Base-by-base conservation (phyloP, 2,329 filamentous ascomycete species). In the Aspergillus tanneri region DNA sequence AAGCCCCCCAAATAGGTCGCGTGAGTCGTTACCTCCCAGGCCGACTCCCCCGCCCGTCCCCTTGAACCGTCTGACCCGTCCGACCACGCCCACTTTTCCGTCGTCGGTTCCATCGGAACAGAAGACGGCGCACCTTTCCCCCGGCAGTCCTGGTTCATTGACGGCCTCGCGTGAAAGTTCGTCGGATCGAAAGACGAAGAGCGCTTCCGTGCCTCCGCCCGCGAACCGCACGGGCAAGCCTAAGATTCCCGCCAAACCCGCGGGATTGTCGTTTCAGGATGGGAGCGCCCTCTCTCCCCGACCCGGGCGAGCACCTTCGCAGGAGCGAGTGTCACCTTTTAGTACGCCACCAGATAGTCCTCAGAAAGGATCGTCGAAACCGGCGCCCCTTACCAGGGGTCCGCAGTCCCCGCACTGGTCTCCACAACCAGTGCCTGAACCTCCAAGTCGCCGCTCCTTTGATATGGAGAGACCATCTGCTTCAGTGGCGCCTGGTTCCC, bases 161-260 rank as follows among this genome's bases (percentile, higher is more conserved):
- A 53, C 12, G 41, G 47, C 46, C 30, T 49, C 19, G 2, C 49
- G 52, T 7, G 51, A 53, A 21, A 62, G 58, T 12, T 47, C 56
- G 8, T 50, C 69, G 9, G 64, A 65, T 23, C 58, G 61, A 10
- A 66, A 68, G 42, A 38, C 52, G 11, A 71, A 72, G 52, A 71
- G 68, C 38, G 52, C 62, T 2, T 77, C 77, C 4, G 66, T 77
- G 9, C 88, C 88, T 8, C 89, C 90, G 4, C 86, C 87, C 1
- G 79, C 91, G 28, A 93, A 95, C 65, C 83, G 91, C 46, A 83
- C 84, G 23, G 88, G 88, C 32, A 95, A 95, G 68, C 86, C 86
- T 3, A 85, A 82, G 59, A 79, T 87, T 45, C 77, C 77, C 9
- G 66, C 70, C 8, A 82, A 82, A 54, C 65, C 64, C 10, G 64